Percentiles rank a stretch among this genome's conserved stretches.
phyloP scores from a whole-genome alignment of 2,329 filamentous ascomycete genomes.

The Podosphaera aphanis region DNA sequence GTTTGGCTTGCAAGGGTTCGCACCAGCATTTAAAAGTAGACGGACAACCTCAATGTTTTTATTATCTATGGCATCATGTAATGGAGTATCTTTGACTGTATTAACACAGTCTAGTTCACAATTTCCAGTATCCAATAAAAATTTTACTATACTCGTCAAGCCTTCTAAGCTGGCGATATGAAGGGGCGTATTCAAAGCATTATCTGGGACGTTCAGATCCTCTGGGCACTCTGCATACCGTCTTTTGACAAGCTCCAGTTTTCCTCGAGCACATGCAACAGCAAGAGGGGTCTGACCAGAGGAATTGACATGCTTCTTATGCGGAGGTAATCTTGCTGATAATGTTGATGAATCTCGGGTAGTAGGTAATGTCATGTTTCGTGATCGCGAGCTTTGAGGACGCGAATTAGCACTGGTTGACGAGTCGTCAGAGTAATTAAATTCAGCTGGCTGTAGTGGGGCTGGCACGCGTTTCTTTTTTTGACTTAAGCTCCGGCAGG shows the following conservation, averaged over 20 bases:
- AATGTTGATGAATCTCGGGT: slow-evolving; percentile 38
- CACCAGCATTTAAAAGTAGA: slow-evolving; percentile 61
- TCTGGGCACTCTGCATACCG: slow-evolving; percentile 52
- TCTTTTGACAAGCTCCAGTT: slow-evolving; percentile 54
- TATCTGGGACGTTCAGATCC: slow-evolving; percentile 72
- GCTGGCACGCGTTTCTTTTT: slow-evolving; percentile 40
- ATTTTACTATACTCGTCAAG: slow-evolving; percentile 64
- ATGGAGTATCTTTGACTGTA: slow-evolving; percentile 71
- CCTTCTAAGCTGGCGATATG: slow-evolving; percentile 84
- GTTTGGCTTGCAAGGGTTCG: slow-evolving; percentile 78
- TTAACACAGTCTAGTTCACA: slow-evolving; percentile 43
- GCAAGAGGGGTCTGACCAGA: slow-evolving; percentile 80
- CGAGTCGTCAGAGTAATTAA: slow-evolving; percentile 46
- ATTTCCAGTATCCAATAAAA: slow-evolving; percentile 61
- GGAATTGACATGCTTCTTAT: slow-evolving; percentile 75
- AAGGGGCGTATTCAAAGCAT: slow-evolving; percentile 86
- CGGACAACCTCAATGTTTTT: slow-evolving; percentile 75
- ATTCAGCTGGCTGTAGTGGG: slow-evolving; percentile 36
- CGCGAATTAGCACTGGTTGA: slow-evolving; percentile 36
- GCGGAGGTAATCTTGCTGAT: slow-evolving; percentile 41
- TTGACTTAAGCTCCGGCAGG: slow-evolving; percentile 28
- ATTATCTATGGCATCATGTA: slow-evolving; percentile 92
- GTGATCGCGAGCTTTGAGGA: slow-evolving; percentile 32
- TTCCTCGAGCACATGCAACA: slow-evolving; percentile 70
- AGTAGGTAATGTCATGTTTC: slow-evolving; percentile 29